Evolutionary conservation across 2,329 filamentous ascomycete genomes (phyloP).

Genomic region (Phyllosticta citribraziliensis): DNA sequence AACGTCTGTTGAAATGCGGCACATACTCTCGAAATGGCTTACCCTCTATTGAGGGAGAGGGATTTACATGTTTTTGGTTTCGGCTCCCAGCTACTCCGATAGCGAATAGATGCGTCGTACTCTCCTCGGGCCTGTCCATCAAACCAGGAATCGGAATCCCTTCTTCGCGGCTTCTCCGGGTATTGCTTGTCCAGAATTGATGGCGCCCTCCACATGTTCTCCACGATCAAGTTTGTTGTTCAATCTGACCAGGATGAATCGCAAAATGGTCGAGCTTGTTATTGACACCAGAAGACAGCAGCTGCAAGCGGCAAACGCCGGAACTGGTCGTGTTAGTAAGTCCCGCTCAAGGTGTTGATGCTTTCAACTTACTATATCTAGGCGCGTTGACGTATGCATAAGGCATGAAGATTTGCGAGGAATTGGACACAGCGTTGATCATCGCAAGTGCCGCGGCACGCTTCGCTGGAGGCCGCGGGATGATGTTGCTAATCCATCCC

Average conservation of each 20-base stretch:
- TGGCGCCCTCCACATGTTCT: constrained; percentile 42
- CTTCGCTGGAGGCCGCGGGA: constrained; percentile 68
- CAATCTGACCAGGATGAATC: constrained; percentile 52
- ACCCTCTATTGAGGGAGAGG: too few relatives aligned
- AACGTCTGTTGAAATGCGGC: too few relatives aligned
- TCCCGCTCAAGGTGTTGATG: background rate
- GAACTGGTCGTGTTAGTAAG: background rate
- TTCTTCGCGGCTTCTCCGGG: constrained; percentile 48
- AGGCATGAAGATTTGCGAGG: constrained; percentile 57
- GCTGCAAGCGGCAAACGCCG: background rate
- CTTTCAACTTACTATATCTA: constrained; percentile 3
- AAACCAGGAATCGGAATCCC: constrained; percentile 59
- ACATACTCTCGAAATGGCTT: too few relatives aligned
- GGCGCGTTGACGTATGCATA: constrained; percentile 52
- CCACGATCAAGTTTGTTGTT: constrained; percentile 63
- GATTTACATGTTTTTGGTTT: background rate
- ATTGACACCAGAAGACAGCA: background rate
- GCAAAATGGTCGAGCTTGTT: constrained; percentile 48
- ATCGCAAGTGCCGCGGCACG: constrained; percentile 62
- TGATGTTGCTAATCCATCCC: constrained; percentile 66
- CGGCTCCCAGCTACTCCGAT: background rate
- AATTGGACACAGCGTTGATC: constrained; percentile 65
- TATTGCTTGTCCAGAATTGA: constrained; percentile 38
- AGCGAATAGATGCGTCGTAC: background rate
- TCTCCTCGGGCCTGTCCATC: background rate